Evolutionary conservation across 2,329 filamentous ascomycete species (phyloP).

Genomic region (Rhinocladiella mackenziei): DNA sequence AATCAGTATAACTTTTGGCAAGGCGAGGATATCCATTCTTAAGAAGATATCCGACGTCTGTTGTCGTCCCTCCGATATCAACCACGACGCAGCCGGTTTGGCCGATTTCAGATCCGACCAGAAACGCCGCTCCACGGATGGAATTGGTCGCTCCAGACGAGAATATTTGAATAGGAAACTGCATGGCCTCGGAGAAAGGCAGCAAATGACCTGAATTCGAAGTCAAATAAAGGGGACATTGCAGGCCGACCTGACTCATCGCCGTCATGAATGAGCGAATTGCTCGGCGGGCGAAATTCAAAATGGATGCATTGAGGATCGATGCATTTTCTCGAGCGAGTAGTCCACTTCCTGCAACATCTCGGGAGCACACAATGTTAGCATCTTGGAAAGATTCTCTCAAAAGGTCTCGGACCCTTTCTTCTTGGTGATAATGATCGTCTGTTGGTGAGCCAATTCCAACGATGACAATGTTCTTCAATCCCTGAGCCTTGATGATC

Average conservation of each 20-base stretch:
- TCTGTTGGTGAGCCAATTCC: slow-evolving; percentile 49
- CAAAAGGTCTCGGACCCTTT: slow-evolving; percentile 39
- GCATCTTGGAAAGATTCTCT: slow-evolving; percentile 35
- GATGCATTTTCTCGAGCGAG: slow-evolving; percentile 62
- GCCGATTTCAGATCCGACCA: slow-evolving; percentile 53
- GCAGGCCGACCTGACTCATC: slow-evolving; percentile 48
- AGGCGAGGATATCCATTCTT: slow-evolving; percentile 61
- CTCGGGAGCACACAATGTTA: slow-evolving; percentile 44
- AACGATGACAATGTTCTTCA: slow-evolving; percentile 42
- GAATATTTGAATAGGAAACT: slow-evolving; percentile 60
- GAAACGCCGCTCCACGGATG: slow-evolving; percentile 60
- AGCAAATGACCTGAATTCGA: slow-evolving; percentile 62
- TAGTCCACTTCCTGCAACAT: slow-evolving; percentile 43
- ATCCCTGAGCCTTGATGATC: slow-evolving; percentile 40
- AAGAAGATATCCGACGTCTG: slow-evolving; percentile 59
- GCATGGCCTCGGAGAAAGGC: slow-evolving; percentile 47
- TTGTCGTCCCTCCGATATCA: slow-evolving; percentile 64
- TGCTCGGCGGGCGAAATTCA: slow-evolving; percentile 55
- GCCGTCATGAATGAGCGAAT: slow-evolving; percentile 55
- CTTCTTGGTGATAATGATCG: slow-evolving; percentile 42
- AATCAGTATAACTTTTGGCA: slow-evolving; percentile 55
- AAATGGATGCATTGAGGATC: slow-evolving; percentile 62
- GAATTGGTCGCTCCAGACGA: slow-evolving; percentile 62
- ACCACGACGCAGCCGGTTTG: slow-evolving; percentile 50
- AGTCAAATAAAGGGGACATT: slow-evolving; percentile 57